Evolutionary conservation across 164 flowering plant genomes (phyloP), one percentile per base, ranked within the genome.

Genomic region (Taxillus chinensis): DNA sequence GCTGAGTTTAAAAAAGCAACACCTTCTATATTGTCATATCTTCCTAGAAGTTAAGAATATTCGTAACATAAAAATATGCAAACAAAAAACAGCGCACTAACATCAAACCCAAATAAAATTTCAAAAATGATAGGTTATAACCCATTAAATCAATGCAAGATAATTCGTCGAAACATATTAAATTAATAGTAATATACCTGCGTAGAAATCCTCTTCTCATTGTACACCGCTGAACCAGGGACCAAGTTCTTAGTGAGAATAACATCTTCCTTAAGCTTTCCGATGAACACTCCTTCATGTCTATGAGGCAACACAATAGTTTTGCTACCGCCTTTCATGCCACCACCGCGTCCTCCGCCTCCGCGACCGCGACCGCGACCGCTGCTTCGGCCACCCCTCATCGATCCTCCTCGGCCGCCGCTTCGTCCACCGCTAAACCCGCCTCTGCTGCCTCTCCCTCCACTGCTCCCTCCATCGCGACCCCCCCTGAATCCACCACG

Each of bases 251-350:
- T 55, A 11, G 58, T 55, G 16, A 55, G 37, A 55, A 55, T 27
- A 38, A 38, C 58, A 55, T 55, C 58, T 16, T 55, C 58, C 16
- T 55, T 55, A 38, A 4, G 37, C 40, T 38, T 55, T 1, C 37
- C 58, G 16, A 55, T 38, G 58, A 55, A 55, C 58, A 55, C 58
- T 17, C 58, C 58, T 13, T 55, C 58, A 55, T 55, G 58, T 7
- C 58, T 17, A 11, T 55, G 58, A 55, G 58, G 58, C 40, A n/a
- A 27, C 8, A 55, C 38, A 3, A 55, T 1, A 55, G 16, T 38
- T 7, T 16, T 55, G 37, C 37, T 55, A 6, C 58, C 58, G 13
- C 58, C 58, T 55, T 11, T 55, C 58, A 55, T 55, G 5, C 58
- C 56, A 17, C 11, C 8, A 17, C 14, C 7, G 1, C 56, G 17